A percentile compares a stretch with the other conserved stretches of the same genome.
phyloP scores from a whole-genome alignment of 2,329 filamentous ascomycete species.

The Botrytis deweyae region DNA sequence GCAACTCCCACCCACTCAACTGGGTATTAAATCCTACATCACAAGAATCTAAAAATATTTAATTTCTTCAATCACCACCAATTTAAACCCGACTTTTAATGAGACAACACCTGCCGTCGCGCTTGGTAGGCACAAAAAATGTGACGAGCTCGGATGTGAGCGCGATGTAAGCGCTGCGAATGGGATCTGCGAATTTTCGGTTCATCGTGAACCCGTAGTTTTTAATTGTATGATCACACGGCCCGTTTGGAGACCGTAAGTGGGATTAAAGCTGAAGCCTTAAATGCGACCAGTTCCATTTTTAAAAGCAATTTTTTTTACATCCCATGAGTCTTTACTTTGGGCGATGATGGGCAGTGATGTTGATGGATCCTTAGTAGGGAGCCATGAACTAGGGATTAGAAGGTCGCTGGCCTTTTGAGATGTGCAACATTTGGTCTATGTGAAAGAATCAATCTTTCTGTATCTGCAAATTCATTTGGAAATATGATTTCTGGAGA shows the following conservation, averaged over 20 bases:
- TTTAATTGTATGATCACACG: background rate
- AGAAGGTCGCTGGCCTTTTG: background rate
- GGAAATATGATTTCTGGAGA: too few species aligned
- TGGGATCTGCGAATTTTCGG: background rate
- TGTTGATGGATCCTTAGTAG: background rate
- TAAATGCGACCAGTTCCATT: background rate
- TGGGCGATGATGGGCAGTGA: background rate
- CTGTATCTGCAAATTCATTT: background rate
- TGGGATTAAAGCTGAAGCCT: background rate
- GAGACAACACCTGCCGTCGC: background rate
- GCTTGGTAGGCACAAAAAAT: background rate
- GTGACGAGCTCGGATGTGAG: background rate
- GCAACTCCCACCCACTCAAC: background rate
- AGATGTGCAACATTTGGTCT: background rate
- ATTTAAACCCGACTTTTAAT: background rate
- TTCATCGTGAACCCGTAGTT: background rate
- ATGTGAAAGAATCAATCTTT: background rate
- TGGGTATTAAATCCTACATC: background rate
- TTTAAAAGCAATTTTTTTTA: background rate
- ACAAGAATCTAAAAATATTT: background rate
- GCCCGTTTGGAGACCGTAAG: background rate
- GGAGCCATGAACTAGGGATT: background rate
- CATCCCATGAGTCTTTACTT: background rate
- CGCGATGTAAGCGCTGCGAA: background rate
- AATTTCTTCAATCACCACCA: too few species aligned